Base-by-base conservation (phyloP, 2,329 filamentous ascomycete genomes). In the Colletotrichum shisoi region DNA sequence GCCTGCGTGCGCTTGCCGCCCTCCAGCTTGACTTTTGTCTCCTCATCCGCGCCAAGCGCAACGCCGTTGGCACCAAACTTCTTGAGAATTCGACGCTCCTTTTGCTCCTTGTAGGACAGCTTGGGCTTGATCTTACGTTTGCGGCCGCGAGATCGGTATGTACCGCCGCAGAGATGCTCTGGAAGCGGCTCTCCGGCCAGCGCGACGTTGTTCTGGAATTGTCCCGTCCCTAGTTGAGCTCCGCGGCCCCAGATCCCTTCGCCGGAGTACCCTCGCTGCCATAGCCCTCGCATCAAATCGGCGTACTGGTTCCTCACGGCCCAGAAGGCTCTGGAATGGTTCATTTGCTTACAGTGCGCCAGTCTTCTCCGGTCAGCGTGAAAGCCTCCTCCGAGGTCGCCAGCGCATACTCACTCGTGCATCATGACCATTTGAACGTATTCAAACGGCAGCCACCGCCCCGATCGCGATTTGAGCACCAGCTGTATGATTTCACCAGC, bases 401-500 rank as follows among this genome's bases (percentile, higher is more conserved):
- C 37, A 0, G 4, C 31, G 3, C 40, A 45, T 34, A 74, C 78
- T 51, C 71, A 81, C 81, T 95, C 92, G 76, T 96, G 93, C 87
- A 96, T 94, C 93, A 96, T 96, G 71, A 96, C 92, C 91, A 95
- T 94, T 78, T 95, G 91, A 17, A 96, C 91, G 74, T 93, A 93
- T 69, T 87, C 83, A 74, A 95, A 93, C 0, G 91, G 91, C 24
- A 96, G 81, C 93, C 93, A 96, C 66, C 81, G 84, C 31, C 87
- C 86, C 4, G 79, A 81, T 0, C 83, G 84, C 0, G 91, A 87
- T 72, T 89, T 90, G 31, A 96, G 84, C 1, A 96, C 93, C 1
- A 96, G 84, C 78, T 96, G 92, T 57, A 96, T 87, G 42, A 94
- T 89, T 76, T 96, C 93, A 40, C 93, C 93, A 8, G 90, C 91